Conservation (phyloP, 306 rosid species). For the Fragaria vesca region DNA sequence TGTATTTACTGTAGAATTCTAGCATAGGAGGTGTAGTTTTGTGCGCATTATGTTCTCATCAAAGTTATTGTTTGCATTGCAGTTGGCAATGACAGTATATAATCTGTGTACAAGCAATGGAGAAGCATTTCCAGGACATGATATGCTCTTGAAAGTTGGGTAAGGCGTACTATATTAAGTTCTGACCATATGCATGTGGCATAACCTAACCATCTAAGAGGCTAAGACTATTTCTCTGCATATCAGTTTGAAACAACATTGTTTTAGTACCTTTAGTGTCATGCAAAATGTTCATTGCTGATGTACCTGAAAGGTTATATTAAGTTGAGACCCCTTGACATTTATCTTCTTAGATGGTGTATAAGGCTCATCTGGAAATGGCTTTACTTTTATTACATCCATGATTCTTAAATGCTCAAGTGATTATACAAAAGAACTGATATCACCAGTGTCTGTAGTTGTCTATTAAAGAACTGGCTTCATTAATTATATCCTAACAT, state of each 20-base stretch:
- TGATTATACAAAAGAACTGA: neutral
- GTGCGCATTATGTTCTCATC: constrained; percentile 20
- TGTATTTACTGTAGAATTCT: neutral
- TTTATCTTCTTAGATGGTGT: neutral
- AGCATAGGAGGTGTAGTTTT: no score
- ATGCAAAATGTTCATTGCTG: neutral
- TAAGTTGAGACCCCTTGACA: neutral
- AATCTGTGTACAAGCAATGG: constrained; percentile 75
- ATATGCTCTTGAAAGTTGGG: constrained; percentile 81
- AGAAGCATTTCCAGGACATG: constrained; percentile 83
- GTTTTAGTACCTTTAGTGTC: neutral
- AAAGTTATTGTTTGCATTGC: constrained; percentile 38
- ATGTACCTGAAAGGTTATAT: neutral
- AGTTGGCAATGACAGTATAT: constrained; percentile 69
- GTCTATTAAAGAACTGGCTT: neutral
- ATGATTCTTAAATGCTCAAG: neutral
- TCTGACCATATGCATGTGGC: neutral
- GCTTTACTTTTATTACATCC: neutral
- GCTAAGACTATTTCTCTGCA: neutral
- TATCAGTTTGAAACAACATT: neutral
- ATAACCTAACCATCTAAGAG: neutral
- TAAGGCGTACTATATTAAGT: constrained; percentile 35
- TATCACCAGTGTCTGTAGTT: neutral
- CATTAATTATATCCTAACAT: neutral
- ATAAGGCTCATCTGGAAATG: neutral